Conservation (phyloP, 176 grass and related monocot genomes). For the Chloris gayana region DNA sequence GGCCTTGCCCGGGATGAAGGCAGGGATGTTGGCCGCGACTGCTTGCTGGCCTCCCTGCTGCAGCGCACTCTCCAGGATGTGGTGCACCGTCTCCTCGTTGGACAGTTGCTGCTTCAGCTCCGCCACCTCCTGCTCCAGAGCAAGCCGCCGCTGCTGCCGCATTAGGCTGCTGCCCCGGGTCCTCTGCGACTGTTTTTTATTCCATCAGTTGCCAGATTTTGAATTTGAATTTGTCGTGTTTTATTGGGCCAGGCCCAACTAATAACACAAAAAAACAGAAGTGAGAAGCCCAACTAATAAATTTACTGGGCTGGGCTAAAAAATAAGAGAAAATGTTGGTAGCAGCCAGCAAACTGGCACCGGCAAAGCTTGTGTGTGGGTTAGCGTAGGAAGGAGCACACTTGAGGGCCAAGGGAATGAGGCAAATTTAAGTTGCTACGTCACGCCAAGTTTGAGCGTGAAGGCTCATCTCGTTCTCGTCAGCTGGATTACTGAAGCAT, state of each 20-base stretch:
- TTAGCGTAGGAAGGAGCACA: not conserved
- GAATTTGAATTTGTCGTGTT: no score
- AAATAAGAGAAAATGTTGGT: not conserved
- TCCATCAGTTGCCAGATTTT: not conserved
- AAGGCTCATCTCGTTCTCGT: no score
- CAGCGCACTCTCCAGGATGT: constrained; percentile 57
- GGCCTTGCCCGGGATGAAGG: constrained; percentile 62
- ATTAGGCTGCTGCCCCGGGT: not conserved
- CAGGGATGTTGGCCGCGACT: constrained; percentile 38
- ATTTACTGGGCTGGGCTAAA: not conserved
- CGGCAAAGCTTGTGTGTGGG: not conserved
- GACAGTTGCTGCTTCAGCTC: constrained; percentile 50
- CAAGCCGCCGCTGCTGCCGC: constrained; percentile 31
- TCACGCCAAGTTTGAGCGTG: not conserved
- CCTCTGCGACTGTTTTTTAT: constrained; percentile 30
- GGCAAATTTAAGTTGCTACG: no score
- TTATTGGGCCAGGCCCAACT: not conserved
- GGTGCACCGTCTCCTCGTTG: constrained; percentile 65
- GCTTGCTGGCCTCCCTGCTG: not conserved
- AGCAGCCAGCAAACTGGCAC: no score
- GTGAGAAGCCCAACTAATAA: not conserved
- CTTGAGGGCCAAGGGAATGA: not conserved
- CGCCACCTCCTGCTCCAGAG: constrained; percentile 67
- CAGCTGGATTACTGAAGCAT: no score
- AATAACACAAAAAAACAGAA: not conserved